Base-by-base conservation (phyloP, 192 early-diverging fungal genomes). In the Gryganskiella cystojenkinii region DNA sequence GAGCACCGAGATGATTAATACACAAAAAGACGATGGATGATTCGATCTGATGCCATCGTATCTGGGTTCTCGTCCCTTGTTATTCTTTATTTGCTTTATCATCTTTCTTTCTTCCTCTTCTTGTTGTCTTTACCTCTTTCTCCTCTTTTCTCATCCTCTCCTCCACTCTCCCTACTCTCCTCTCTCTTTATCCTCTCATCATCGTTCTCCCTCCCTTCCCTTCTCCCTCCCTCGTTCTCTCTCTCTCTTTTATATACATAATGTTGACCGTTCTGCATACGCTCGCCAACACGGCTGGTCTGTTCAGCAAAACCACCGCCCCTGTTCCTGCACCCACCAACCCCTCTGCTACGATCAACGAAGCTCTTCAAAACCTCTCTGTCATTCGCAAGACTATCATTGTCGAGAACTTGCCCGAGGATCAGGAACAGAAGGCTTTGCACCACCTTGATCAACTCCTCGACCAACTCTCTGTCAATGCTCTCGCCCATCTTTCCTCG, bases 181-280 rank as follows among this genome's bases (percentile, higher is more conserved):
- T 17, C 28, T 17, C 2, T 19, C 24, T 19, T 17, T 34, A 7
- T 28, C 19, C 15, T 7, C 15, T 19, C n/a, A 27, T 8, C 49
- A 15, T 24, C 47, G 20, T 15, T 50, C 22, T 46, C 17, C 20
- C 19, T 14, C 35, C 10, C 20, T 24, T 17, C 22, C 49, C n/a
- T 53, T 25, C n/a, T n/a, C 44, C 24, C 43, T 33, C 33, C 17
- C 20, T 30, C 33, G 15, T 50, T 37, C 7, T 35, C 28, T 24
- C 25, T 50, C 31, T 33, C 27, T 40, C 30, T 10, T 24, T 35
- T 51, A 40, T 5, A 24, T 2, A 33, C 17, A 53, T 30, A 13
- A 78, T 78, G 74, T 43, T 78, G 61, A 78, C 74, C 33, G 66
- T 78, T 14, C 61, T 78, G 11, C 74, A 78, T 40, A 78, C 74